Conservation (phyloP, 345 rosid species). For the Toxicodendron radicans region DNA sequence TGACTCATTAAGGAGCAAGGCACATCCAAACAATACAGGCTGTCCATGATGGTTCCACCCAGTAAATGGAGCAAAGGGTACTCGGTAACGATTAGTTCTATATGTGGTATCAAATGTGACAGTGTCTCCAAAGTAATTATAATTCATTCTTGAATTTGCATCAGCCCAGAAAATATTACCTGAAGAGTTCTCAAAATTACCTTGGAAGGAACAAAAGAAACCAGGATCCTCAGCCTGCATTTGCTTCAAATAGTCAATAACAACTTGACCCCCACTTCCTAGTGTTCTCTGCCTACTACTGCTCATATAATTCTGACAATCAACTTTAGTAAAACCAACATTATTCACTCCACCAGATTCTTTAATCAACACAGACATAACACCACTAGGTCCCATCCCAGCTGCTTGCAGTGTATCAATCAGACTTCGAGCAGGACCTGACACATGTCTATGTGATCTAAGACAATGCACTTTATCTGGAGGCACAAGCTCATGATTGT, state of each 20-base stretch:
- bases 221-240: conserved; percentile 39
- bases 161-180: conserved; percentile 53
- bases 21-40: conserved; percentile 51
- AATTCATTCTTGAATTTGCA: conserved; percentile 37
- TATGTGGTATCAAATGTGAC: conserved; percentile 44
- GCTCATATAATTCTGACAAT: conserved; percentile 56
- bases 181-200: conserved; percentile 32
- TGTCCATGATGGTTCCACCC: conserved; percentile 55
- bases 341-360: conserved; percentile 52
- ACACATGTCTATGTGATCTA: conserved; percentile 48
- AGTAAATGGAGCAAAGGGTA: conserved; percentile 50
- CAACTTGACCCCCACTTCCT: conserved; percentile 36
- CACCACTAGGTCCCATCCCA: conserved; percentile 50
- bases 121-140: conserved; percentile 42
- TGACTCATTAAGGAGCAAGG: conserved; percentile 43
- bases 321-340: conserved; percentile 53
- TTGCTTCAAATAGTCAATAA: conserved; percentile 39
- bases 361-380: conserved; percentile 51
- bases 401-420: conserved; percentile 60
- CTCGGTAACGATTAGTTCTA: conserved; percentile 36
- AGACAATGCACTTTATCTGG: conserved; percentile 55
- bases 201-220: conserved; percentile 46
- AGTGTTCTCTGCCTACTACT: conserved; percentile 43
- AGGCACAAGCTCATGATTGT: conserved; percentile 52
- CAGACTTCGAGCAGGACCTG: conserved; percentile 50